Base-by-base conservation (phyloP, 2,329 filamentous ascomycete genomes). In the Calonectria pauciramosa region DNA sequence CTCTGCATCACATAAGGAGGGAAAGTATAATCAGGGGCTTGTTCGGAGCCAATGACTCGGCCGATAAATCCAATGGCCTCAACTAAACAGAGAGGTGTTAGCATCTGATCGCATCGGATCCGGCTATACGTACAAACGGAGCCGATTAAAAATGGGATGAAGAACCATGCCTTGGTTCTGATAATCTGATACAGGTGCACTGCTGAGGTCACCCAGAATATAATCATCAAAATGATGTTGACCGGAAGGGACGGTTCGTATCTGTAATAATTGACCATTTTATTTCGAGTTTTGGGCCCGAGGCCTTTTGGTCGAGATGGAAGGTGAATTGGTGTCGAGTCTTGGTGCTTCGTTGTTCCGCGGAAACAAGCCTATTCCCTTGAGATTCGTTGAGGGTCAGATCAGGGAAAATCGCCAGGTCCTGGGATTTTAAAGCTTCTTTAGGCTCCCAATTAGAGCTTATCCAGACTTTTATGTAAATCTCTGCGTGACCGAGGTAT, bases 241-340 rank as follows among this genome's bases (percentile, higher is more conserved):
- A 54, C 52, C 16, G 67, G 36, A 36, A 69, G 51, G 16, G 52
- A 60, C 9, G 67, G 67, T 11, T 69, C 67, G 6, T 69, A 69
- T 6, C 23, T 28, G 9, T 69, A 69, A 60, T 69, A 69, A 23
- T 69, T 69, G 2, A 41, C 51, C 65, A 54, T 56, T 56, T 60
- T 60, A 16, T 41, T 41, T 23, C 52, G n/a, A 56, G 18, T n/a
- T 34, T 32, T 56, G 52, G 30, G 18, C 30, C 2, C 10, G 10
- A n/a, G 16, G 18, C 44, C 14, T 23, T 23, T 23, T 13, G 16
- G 18, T 10, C 9, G n/a, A 23, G n/a, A 13, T 47, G 1, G 10
- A 23, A 47, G 10, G 10, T 9, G 44, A 47, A 23, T 23, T 8
- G 10, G 10, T 13, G n/a, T 47, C 10, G 44, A 47, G 5, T 47